Evolutionary conservation across 2,329 filamentous ascomycete species (phyloP).

Genomic region (Claviceps sp.): DNA sequence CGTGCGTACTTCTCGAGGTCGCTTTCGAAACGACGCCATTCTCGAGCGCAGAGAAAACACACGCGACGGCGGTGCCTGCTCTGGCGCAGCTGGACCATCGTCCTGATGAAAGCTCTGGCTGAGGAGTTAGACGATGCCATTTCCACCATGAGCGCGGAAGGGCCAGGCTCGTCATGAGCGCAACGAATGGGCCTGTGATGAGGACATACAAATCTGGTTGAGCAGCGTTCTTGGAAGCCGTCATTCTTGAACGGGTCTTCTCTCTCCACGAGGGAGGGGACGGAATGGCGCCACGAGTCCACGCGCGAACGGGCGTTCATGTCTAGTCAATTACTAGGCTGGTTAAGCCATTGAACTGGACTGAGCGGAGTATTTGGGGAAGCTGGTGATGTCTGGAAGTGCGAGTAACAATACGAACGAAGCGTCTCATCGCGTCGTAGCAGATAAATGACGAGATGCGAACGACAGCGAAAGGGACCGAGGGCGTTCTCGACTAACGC

Average conservation of each 20-base stretch:
- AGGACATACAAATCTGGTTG: conserved; percentile 16
- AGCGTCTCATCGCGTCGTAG: no score
- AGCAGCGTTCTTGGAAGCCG: conserved; percentile 17
- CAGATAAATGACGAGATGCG: no score
- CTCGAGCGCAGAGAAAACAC: neutral
- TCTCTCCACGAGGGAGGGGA: conserved; percentile 22
- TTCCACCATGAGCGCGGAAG: no score
- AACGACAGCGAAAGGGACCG: no score
- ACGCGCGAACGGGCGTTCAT: conserved; percentile 9
- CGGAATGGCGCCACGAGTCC: conserved; percentile 21
- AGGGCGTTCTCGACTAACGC: no score
- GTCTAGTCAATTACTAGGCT: conserved; percentile 12
- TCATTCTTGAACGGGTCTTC: conserved; percentile 23
- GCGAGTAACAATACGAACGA: no score
- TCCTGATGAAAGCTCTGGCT: neutral
- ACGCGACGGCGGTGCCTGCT: neutral
- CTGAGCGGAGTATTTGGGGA: no score
- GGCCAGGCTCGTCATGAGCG: no score
- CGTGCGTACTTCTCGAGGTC: neutral
- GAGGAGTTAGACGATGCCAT: neutral
- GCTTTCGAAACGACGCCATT: neutral
- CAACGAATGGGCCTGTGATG: neutral
- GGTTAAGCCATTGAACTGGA: no score
- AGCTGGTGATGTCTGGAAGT: no score
- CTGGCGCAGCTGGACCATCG: neutral